These are phyloP conservation scores for Spathaspora sp. DNA, from an alignment of 1,139 yeast genomes.

Conservation along the genomic window DNA sequence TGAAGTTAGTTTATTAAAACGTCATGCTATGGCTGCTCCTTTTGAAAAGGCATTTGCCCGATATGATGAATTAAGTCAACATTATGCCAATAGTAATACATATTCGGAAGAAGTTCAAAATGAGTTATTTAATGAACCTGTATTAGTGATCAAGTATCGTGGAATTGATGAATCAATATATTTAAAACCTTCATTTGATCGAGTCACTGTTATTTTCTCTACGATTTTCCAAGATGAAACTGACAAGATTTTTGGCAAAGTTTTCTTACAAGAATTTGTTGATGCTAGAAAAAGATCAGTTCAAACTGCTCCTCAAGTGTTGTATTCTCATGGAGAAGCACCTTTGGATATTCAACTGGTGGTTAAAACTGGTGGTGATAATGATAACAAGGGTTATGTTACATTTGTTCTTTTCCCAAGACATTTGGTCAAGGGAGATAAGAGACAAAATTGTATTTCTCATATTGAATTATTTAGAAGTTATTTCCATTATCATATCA, in stretches of 20 bases:
- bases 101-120: slow-evolving; percentile 52
- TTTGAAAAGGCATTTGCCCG: slow-evolving; percentile 82
- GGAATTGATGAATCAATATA: slow-evolving; percentile 85
- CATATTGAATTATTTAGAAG: slow-evolving; percentile 91
- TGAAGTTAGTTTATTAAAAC: slow-evolving; percentile 71
- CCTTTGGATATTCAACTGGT: slow-evolving; percentile 74
- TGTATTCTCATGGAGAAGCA: slow-evolving; percentile 86
- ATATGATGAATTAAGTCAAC: slow-evolving; percentile 67
- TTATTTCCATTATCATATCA: slow-evolving; percentile 97
- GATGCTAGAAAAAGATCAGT: slow-evolving; percentile 94
- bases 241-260: slow-evolving; percentile 92
- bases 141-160: slow-evolving; percentile 80
- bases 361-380: slow-evolving; percentile 30
- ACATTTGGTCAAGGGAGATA: slow-evolving; percentile 67
- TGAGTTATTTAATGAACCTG: slow-evolving; percentile 51
- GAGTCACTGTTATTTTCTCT: slow-evolving; percentile 94
- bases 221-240: slow-evolving; percentile 96
- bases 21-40: slow-evolving; percentile 90
- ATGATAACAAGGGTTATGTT: slow-evolving; percentile 67
- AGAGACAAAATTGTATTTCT: slow-evolving; percentile 80
- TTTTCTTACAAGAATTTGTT: slow-evolving; percentile 93
- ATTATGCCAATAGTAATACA: slow-evolving; percentile 48
- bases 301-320: slow-evolving; percentile 97
- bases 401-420: slow-evolving; percentile 77
- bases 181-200: slow-evolving; percentile 88